These are phyloP conservation scores for Saturnispora halmiae DNA, from an alignment of 805 yeast species.

Conservation along the genomic window DNA sequence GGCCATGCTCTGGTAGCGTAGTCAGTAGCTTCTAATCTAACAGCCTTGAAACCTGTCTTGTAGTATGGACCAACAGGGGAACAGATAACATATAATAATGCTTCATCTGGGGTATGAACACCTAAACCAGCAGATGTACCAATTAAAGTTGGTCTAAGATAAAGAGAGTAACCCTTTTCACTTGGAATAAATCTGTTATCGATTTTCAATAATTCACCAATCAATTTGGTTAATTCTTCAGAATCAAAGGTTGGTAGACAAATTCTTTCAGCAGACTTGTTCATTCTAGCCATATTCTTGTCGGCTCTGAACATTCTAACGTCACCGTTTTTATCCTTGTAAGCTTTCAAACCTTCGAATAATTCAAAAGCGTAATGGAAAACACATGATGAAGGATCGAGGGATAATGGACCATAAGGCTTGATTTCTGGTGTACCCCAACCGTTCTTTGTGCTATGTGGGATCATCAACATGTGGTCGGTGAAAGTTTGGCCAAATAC, in stretches of 20 bases:
- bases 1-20: slow-evolving; percentile 99
- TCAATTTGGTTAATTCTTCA: slow-evolving; percentile 64
- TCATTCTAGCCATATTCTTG: slow-evolving; percentile 87
- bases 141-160: slow-evolving; percentile 89
- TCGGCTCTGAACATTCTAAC: slow-evolving; percentile 85
- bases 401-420: slow-evolving; percentile 66
- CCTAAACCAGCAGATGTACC: slow-evolving; percentile 90
- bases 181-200: slow-evolving; percentile 77
- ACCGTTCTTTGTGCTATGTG: slow-evolving; percentile 70
- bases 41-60: slow-evolving; percentile 93
- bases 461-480: slow-evolving; percentile 79
- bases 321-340: slow-evolving; percentile 52
- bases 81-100: slow-evolving; percentile 76
- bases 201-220: slow-evolving; percentile 64
- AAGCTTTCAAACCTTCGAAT: slow-evolving; percentile 95
- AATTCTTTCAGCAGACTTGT: slow-evolving; percentile 78
- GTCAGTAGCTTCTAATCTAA: slow-evolving; percentile 87
- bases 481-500: slow-evolving; percentile 73
- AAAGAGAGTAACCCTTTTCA: slow-evolving; percentile 82
- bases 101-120: slow-evolving; percentile 72
- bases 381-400: slow-evolving; percentile 87
- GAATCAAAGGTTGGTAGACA: slow-evolving; percentile 81
- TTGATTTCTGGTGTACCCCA: slow-evolving; percentile 86
- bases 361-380: slow-evolving; percentile 93
- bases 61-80: slow-evolving; percentile 98